These are phyloP conservation scores for Wickerhamiella siamensis DNA, from an alignment of 805 yeast species.

Conservation along the genomic window DNA sequence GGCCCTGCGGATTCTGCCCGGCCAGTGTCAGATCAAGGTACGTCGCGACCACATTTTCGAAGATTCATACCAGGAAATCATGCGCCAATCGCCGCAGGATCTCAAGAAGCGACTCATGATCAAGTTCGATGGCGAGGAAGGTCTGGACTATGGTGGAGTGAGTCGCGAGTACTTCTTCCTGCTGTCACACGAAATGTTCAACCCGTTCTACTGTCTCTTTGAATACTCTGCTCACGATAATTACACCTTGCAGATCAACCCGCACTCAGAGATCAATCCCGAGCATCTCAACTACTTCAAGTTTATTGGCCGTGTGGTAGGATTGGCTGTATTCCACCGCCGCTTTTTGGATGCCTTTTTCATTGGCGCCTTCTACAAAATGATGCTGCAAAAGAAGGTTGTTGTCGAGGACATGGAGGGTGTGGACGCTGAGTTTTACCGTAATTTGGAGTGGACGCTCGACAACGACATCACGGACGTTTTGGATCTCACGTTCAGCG, in stretches of 20 bases:
- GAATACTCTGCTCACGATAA: constrained; percentile 97
- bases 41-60: constrained; percentile 93
- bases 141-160: constrained; percentile 98
- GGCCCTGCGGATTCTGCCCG: constrained; percentile 90
- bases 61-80: constrained; percentile 94
- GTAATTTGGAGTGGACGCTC: constrained; percentile 87
- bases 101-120: constrained; percentile 95
- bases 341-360: constrained; percentile 96
- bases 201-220: constrained; percentile 92
- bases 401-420: constrained; percentile 96
- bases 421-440: constrained; percentile 92
- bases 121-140: constrained; percentile 98
- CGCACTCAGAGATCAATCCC: constrained; percentile 92
- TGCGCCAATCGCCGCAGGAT: constrained; percentile 98
- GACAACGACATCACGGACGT: constrained; percentile 87
- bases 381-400: constrained; percentile 92
- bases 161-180: constrained; percentile 95
- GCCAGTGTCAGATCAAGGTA: constrained; percentile 96
- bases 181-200: constrained; percentile 95
- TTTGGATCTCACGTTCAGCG: constrained; percentile 74
- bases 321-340: constrained; percentile 95
- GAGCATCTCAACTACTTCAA: constrained; percentile 97
- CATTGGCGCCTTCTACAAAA: constrained; percentile 94
- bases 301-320: constrained; percentile 96
- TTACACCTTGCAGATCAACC: constrained; percentile 93